Base-by-base conservation (phyloP, 2,329 filamentous ascomycete species). In the Hypoxylon sp. region DNA sequence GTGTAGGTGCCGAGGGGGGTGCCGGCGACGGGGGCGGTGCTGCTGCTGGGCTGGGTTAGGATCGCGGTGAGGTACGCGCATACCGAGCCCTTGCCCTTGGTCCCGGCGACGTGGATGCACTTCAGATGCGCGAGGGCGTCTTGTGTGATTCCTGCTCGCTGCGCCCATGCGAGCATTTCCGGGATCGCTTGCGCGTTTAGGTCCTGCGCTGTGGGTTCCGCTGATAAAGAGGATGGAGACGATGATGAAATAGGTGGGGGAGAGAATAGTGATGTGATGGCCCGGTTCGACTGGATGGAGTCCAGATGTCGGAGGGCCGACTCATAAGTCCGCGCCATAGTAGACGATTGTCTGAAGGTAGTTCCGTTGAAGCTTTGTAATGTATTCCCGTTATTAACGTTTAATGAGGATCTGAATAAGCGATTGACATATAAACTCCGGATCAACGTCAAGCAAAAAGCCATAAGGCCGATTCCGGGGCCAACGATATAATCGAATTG, bases 51-150 rank as follows among this genome's bases (percentile, higher is more conserved):
- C 64, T 75, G 83, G 3, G 85, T 82, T n/a, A 97, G 84, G 70
- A 97, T 92, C 2, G 90, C 90, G 13, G 94, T 93, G 19, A 94
- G 87, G 78, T 94, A 95, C 9, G 94, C 92, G 71, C 92, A 93
- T 0, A 94, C 94, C 2, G 93, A 96, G 44, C 94, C 94, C 80
- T 98, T 98, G 67, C 95, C 95, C 79, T 98, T 98, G 3, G 94
- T 98, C 11, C 95, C 95, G 0, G 95, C 93, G 50, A 98, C 90
- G 78, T 98, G 95, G 67, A 98, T 89, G 72, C 85, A 86, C 14
- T 80, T 60, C 2, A 76, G 68, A 4, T 17, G 46, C 3, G 56
- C 47, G 59, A 88, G 81, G 70, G 84, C 82, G 0, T 74, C 59
- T 1, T 79, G 79, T 80, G 91, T 82, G 80, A 97, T 93, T 53